Conservation (phyloP, 2,329 filamentous ascomycete genomes). For the Fusarium sp. region DNA sequence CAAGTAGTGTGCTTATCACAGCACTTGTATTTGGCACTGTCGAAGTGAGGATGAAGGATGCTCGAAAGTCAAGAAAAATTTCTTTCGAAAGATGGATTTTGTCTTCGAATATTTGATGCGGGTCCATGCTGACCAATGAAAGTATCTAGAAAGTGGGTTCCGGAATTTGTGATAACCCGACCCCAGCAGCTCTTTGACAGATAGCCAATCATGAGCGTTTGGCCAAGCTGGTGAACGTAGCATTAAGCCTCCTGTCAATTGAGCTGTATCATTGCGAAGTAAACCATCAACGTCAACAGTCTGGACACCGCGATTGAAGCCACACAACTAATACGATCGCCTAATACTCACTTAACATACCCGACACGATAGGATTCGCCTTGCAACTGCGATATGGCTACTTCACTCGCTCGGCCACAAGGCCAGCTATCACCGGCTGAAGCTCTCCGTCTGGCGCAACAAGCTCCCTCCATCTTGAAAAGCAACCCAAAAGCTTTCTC, state of each 20-base stretch:
- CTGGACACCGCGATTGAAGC: background rate
- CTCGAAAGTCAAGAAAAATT: conserved; percentile 39
- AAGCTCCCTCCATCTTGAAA: conserved; percentile 68
- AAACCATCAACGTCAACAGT: conserved; percentile 14
- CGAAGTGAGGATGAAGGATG: conserved; percentile 40
- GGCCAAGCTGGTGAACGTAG: conserved; percentile 16
- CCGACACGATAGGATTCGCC: conserved; percentile 15
- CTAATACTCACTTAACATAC: background rate
- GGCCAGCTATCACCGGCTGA: conserved; percentile 67
- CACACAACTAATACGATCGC: background rate
- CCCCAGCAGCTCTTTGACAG: background rate
- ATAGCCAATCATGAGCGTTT: conserved; percentile 38
- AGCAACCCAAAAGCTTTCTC: conserved; percentile 67
- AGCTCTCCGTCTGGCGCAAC: conserved; percentile 69
- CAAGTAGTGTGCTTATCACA: conserved; percentile 37
- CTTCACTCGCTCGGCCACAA: conserved; percentile 68
- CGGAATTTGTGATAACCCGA: conserved; percentile 30
- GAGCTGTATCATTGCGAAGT: conserved; percentile 28
- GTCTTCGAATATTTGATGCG: conserved; percentile 41
- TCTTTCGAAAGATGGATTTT: conserved; percentile 40
- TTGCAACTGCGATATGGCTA: conserved; percentile 56
- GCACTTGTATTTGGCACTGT: conserved; percentile 32
- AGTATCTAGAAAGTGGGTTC: fast-evolving
- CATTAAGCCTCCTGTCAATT: conserved; percentile 40
- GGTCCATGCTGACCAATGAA: background rate